Base-by-base conservation (phyloP, 148 eudicot species). In the Spergularia marina region DNA sequence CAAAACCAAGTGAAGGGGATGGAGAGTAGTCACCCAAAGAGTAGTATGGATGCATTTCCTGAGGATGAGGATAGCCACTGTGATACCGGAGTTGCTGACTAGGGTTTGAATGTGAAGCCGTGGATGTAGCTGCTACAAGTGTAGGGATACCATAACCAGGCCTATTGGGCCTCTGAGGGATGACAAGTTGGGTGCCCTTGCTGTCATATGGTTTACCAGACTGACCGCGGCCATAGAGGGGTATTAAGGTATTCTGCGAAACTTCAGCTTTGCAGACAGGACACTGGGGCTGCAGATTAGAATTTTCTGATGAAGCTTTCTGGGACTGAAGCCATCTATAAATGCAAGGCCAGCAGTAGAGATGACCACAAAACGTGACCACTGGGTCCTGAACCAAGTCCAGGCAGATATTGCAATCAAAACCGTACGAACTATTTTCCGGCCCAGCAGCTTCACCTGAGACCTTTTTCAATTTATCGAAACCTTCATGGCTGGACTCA, bases 261-360 rank as follows among this genome's bases (percentile, higher is more conserved):
- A 91, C 83, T 49, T 82, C 84, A 7, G 89, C 78, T 83, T 94
- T 94, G 87, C 98, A 94, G 6, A 94, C 91, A 8, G 98, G 98
- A 82, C 98, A 94, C 51, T 90, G 84, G 4, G 93, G 88, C 12
- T 82, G 86, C 11, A 77, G 72, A 23, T 83, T 68, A 2, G 57
- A 68, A 14, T 78, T 68, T 72, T 84, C 86, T 1, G 82, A 40
- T 1, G 85, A 70, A 55, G 59, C 23, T 69, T 61, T 80, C 77
- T 81, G 85, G 49, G 80, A 83, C 55, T 80, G 85, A 16, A 94
- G 84, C 98, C 98, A 94, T 70, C 81, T 82, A 85, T 91, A 94
- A 58, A 94, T 91, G 80, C 98, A 94, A 30, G 95, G 98, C 98
- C 98, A 94, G 67, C 98, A 94, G 65, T 88, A 94, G 76, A 94